Conservation (phyloP, 176 grass and related monocot species). For the Pharus latifolius region DNA sequence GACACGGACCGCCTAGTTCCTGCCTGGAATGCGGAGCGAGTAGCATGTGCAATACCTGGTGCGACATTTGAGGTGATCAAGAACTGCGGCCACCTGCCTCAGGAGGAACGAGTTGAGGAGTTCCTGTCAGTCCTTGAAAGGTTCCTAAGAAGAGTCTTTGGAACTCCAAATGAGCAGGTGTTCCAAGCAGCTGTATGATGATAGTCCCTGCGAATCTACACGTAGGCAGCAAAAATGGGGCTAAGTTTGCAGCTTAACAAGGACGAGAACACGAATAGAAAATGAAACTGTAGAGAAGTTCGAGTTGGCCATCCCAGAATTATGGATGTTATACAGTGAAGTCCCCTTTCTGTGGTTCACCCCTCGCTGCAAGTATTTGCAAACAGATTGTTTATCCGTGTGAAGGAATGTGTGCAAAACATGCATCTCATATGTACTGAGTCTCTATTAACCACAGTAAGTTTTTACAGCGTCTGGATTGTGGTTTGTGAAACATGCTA, state of each 20-base stretch:
- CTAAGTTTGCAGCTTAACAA: background rate
- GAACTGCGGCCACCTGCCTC: constrained; percentile 78
- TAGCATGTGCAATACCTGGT: constrained; percentile 48
- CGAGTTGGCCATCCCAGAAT: background rate
- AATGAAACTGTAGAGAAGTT: background rate
- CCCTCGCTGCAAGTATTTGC: background rate
- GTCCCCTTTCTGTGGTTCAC: background rate
- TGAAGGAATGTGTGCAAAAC: background rate
- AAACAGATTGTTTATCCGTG: background rate
- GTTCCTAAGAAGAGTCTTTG: constrained; percentile 51
- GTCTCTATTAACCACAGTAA: background rate
- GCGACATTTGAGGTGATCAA: constrained; percentile 66
- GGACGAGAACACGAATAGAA: background rate
- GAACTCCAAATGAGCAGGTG: constrained; percentile 19
- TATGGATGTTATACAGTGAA: background rate
- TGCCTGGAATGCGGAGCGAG: constrained; percentile 63
- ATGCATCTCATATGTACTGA: background rate
- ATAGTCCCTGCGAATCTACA: background rate
- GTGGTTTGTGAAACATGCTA: background rate
- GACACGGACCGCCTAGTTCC: constrained; percentile 77
- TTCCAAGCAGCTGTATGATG: constrained; percentile 29
- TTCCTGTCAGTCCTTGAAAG: constrained; percentile 47
- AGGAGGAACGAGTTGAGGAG: constrained; percentile 74
- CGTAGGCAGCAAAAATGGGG: background rate
- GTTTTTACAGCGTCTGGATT: background rate